These are phyloP conservation scores for Mentha longifolia DNA, from an alignment of 257 asterid species.

Conservation along the genomic window DNA sequence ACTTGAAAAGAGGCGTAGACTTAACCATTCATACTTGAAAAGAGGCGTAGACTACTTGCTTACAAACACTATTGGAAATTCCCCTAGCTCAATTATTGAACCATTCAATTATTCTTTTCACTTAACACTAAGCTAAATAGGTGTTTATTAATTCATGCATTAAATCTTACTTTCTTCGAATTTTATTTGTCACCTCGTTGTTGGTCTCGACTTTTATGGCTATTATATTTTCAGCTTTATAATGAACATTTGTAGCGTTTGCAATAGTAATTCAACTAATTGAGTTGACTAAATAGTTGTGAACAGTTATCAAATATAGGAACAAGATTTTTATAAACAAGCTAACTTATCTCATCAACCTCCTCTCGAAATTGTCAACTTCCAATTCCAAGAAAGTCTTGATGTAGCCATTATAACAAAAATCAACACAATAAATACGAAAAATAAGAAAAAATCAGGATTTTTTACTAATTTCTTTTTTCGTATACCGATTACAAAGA, in stretches of 20 bases:
- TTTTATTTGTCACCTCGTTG: too few relatives aligned
- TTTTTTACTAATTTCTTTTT: too few relatives aligned
- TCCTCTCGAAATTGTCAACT: background rate
- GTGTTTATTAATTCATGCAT: too few relatives aligned
- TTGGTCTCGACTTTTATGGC: background rate
- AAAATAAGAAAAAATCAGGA: too few relatives aligned
- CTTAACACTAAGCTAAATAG: too few relatives aligned
- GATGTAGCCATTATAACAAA: too few relatives aligned
- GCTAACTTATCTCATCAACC: slow-evolving; percentile 8
- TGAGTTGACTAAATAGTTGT: background rate
- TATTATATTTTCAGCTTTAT: background rate
- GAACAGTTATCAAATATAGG: background rate
- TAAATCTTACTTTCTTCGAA: too few relatives aligned
- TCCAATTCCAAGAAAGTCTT: too few relatives aligned
- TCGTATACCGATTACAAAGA: too few relatives aligned
- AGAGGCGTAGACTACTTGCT: slow-evolving; percentile 27
- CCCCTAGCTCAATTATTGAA: slow-evolving; percentile 3
- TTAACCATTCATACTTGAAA: background rate
- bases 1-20: background rate
- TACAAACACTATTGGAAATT: background rate
- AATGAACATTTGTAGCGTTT: background rate
- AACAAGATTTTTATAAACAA: background rate
- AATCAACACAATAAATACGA: too few relatives aligned
- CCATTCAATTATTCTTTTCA: background rate
- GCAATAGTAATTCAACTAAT: background rate